Base-by-base conservation (phyloP, 352 stramenopile species). In the Globisporangium cederbergense region DNA sequence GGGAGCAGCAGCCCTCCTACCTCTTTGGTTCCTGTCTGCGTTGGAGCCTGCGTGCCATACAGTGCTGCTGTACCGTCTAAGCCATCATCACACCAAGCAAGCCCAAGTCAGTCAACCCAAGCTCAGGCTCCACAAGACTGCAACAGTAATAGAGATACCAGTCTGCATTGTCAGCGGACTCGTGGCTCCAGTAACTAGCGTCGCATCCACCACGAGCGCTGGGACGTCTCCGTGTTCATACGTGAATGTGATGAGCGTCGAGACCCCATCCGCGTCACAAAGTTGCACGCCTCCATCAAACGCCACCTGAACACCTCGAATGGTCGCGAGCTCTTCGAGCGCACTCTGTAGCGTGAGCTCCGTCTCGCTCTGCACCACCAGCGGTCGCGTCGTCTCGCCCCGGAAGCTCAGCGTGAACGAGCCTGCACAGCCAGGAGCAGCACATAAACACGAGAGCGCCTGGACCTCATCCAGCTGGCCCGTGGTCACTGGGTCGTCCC, bases 401-500 rank as follows among this genome's bases (percentile, higher is more conserved):
- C 75, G 73, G 55, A 89, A 91, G 18, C 65, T 81, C 10, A 95
- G 60, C 7, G 71, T 86, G 61, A 96, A 91, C 1, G 76, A 73
- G 9, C 88, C 82, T 0, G 70, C 66, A 73, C 76, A 97, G 40
- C 73, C 57, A 66, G 9, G 9, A 43, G 13, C 16, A 9, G 64
- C 57, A 71, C 74, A 91, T 30, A 69, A 40, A 53, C 91, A 97
- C 4, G 78, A 80, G 25, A 97, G 71, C 4, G 74, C 66, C 65
- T 97, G 91, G 28, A 95, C 52, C 59, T 97, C 91, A 53, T 93
- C 80, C 6, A 81, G 65, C 60, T 97, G 86, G 2, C 73, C 76
- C 11, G 75, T 81, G 0, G 89, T 90, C 34, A 88, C 66, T 18
- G 89, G 90, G 58, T 97, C 89, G 62, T 97, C 93, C 30, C 92